Percentiles rank a stretch among this genome's conserved stretches.
Conservation (phyloP, 495 filamentous ascomycete genomes). For the Elasticomyces elasticus region DNA sequence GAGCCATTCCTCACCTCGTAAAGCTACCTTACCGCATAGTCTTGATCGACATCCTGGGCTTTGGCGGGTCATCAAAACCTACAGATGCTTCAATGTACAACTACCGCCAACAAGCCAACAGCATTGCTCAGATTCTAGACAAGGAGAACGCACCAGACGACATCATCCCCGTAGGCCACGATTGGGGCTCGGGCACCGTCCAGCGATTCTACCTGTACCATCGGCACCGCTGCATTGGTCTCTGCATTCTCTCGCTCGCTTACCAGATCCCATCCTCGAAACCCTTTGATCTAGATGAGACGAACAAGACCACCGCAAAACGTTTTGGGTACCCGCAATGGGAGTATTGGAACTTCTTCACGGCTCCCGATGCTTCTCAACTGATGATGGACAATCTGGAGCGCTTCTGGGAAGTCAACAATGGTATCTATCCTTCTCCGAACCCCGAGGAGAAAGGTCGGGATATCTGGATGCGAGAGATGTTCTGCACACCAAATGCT, state of each 20-base stretch:
- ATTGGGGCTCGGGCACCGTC: slow-evolving; percentile 15
- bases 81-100: background rate
- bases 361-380: slow-evolving; percentile 1
- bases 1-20: background rate
- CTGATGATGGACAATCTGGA: slow-evolving; percentile 2
- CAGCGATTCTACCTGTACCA: slow-evolving; percentile 15
- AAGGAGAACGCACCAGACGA: slow-evolving; percentile 1
- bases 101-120: slow-evolving; percentile 9
- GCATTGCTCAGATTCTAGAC: slow-evolving; percentile 14
- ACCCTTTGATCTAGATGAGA: slow-evolving; percentile 6
- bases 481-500: slow-evolving; percentile 7
- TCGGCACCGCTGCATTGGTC: slow-evolving; percentile 6
- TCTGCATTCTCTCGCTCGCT: slow-evolving; percentile 8
- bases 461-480: slow-evolving; percentile 12
- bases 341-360: slow-evolving; percentile 20
- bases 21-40: slow-evolving; percentile 7
- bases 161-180: slow-evolving; percentile 17
- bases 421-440: background rate
- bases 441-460: background rate
- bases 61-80: slow-evolving; percentile 15
- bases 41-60: slow-evolving; percentile 14
- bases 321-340: slow-evolving; percentile 12
- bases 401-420: slow-evolving; percentile 7
- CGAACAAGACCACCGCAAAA: slow-evolving; percentile 1
- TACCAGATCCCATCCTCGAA: slow-evolving; percentile 9